A percentile compares a stretch with the other conserved stretches of the same genome.
Evolutionary conservation across 2,329 filamentous ascomycete genomes (phyloP).

Genomic region (Penicillium sp.): DNA sequence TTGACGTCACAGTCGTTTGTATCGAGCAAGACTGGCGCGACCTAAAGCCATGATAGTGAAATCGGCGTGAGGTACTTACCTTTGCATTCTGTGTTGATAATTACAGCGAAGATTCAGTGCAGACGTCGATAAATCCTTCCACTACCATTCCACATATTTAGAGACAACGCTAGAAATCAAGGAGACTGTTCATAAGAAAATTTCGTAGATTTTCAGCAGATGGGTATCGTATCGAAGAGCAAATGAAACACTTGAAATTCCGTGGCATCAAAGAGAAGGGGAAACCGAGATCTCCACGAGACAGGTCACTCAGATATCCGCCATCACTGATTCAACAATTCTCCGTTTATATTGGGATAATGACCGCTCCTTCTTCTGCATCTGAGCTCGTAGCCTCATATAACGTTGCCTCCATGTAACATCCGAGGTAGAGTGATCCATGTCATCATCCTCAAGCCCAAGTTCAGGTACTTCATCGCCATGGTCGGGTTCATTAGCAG

Average conservation of each 20-base stretch:
- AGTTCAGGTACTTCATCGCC: conserved; percentile 27
- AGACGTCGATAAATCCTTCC: too few species aligned
- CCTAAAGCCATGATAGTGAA: too few species aligned
- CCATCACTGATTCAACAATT: conserved; percentile 48
- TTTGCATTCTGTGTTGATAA: too few species aligned
- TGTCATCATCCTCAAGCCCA: conserved; percentile 31
- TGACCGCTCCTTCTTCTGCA: conserved; percentile 41
- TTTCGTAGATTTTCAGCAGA: not conserved
- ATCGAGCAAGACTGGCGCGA: too few species aligned
- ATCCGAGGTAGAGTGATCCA: conserved; percentile 26
- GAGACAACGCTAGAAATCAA: too few species aligned
- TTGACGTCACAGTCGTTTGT: too few species aligned
- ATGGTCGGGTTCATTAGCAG: not conserved
- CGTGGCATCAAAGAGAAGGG: not conserved
- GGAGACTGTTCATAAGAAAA: too few species aligned
- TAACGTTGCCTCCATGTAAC: conserved; percentile 45
- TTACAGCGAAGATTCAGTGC: too few species aligned
- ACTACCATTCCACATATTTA: too few species aligned
- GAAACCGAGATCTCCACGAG: conserved; percentile 2
- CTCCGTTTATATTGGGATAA: conserved; percentile 44
- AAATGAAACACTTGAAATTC: not conserved
- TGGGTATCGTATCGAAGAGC: conserved; percentile 2
- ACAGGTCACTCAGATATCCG: conserved; percentile 33
- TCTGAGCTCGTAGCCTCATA: conserved; percentile 38
- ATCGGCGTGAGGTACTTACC: too few species aligned